These are phyloP conservation scores for Fraxinus paxiana DNA, from an alignment of 305 asterid species.

Conservation along the genomic window DNA sequence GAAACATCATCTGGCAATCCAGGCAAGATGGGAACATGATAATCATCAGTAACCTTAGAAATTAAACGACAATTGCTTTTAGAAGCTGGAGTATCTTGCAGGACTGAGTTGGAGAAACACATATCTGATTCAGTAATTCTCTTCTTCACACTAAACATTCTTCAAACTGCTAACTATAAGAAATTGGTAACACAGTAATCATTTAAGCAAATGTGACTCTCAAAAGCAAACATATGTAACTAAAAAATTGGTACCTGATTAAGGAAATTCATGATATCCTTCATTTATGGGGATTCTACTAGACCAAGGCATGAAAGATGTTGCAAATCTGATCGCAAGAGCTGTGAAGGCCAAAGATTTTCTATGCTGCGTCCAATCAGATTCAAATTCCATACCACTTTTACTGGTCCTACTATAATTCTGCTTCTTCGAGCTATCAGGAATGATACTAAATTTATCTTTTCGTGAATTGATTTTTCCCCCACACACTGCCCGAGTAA, in stretches of 20 bases:
- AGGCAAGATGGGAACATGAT: conserved; percentile 48
- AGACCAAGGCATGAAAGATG: conserved; percentile 66
- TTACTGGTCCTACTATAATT: conserved; percentile 26
- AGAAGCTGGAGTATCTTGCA: conserved; percentile 29
- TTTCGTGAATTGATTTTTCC: conserved; percentile 31
- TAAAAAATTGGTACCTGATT: conserved; percentile 22
- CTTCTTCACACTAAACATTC: conserved; percentile 47
- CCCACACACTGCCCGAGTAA: conserved; percentile 46
- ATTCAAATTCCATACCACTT: conserved; percentile 65
- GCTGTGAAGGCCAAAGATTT: conserved; percentile 46
- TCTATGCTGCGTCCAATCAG: conserved; percentile 47
- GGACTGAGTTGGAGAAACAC: conserved; percentile 37
- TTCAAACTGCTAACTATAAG: conserved; percentile 23
- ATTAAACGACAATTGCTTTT: conserved; percentile 27
- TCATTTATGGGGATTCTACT: conserved; percentile 62
- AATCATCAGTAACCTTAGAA: conserved; percentile 31
- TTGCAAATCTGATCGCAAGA: conserved; percentile 44
- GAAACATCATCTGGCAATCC: conserved; percentile 81
- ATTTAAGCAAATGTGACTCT: conserved; percentile 17
- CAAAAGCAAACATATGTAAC: conserved; percentile 19
- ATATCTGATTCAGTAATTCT: conserved; percentile 42
- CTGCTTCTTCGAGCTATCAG: conserved; percentile 23
- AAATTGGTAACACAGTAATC: conserved; percentile 23
- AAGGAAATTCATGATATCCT: conserved; percentile 61
- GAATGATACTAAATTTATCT: conserved; percentile 16